Percentiles rank a stretch among this genome's conserved stretches.
Evolutionary conservation across 371 early-diverging fungal genomes (phyloP).

Genomic region (Mucor racemosus): DNA sequence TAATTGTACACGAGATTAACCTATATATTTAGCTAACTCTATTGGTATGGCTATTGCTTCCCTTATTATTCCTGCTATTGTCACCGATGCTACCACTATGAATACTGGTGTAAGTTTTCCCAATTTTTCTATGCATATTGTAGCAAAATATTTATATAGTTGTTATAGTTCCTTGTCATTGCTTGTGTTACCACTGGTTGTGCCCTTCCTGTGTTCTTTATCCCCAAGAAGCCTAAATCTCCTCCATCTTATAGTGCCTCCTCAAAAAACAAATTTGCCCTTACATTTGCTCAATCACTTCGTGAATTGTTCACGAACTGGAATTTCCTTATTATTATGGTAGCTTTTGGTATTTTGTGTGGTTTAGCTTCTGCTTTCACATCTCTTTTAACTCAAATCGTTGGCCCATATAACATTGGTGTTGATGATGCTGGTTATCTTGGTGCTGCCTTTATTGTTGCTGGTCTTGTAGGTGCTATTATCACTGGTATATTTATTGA

Average conservation of each 20-base stretch:
- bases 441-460: slow-evolving; percentile 60
- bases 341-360: slow-evolving; percentile 60
- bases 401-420: slow-evolving; percentile 63
- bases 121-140: not conserved
- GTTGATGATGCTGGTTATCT: slow-evolving; percentile 64
- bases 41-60: slow-evolving; percentile 55
- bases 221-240: slow-evolving; percentile 59
- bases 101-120: slow-evolving; percentile 33
- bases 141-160: not conserved
- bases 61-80: slow-evolving; percentile 43
- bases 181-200: slow-evolving; percentile 50
- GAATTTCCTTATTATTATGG: slow-evolving; percentile 60
- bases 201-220: slow-evolving; percentile 53
- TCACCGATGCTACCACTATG: slow-evolving; percentile 26
- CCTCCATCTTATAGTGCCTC: slow-evolving; percentile 58
- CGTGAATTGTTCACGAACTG: slow-evolving; percentile 54
- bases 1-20: not conserved
- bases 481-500: slow-evolving; percentile 47
- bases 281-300: slow-evolving; percentile 51
- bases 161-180: slow-evolving; percentile 41
- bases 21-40: slow-evolving; percentile 38
- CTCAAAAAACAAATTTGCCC: slow-evolving; percentile 29
- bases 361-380: slow-evolving; percentile 69
- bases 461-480: slow-evolving; percentile 60
- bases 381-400: slow-evolving; percentile 63